phyloP scores from a whole-genome alignment of 1,284 basidiomycete species.

The Xerocomus amazonicus region DNA sequence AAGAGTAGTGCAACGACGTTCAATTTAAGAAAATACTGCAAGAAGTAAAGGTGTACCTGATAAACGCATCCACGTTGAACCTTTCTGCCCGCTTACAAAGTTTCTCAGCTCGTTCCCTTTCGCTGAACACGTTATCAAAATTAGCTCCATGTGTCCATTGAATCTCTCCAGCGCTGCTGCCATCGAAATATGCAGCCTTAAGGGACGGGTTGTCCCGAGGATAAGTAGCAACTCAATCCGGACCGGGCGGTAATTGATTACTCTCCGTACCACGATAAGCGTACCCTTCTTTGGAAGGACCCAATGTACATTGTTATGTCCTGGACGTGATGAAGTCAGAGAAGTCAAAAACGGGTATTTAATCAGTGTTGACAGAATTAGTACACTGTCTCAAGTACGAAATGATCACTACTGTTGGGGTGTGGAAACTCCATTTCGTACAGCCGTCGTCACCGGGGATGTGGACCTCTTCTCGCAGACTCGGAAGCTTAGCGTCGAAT shows the following conservation, averaged over 20 bases:
- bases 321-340: constrained; percentile 15
- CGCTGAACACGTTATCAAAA: no score
- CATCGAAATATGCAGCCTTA: no score
- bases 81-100: no score
- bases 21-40: no score
- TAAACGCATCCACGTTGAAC: no score
- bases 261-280: constrained; percentile 38
- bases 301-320: constrained; percentile 43
- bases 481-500: background rate
- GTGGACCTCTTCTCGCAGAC: background rate
- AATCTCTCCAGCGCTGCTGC: no score
- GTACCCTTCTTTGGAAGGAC: constrained; percentile 38
- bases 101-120: no score
- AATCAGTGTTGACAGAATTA: background rate
- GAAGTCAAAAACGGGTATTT: background rate
- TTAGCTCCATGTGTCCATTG: no score
- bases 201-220: no score
- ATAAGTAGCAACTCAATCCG: constrained; percentile 38
- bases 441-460: background rate
- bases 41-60: background rate
- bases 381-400: background rate
- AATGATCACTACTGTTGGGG: background rate
- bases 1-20: no score
- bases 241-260: constrained; percentile 28
- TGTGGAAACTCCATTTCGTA: constrained; percentile 7